Conservation (phyloP, 768 basidiomycete genomes). For the Rhodotorula babjevae region DNA sequence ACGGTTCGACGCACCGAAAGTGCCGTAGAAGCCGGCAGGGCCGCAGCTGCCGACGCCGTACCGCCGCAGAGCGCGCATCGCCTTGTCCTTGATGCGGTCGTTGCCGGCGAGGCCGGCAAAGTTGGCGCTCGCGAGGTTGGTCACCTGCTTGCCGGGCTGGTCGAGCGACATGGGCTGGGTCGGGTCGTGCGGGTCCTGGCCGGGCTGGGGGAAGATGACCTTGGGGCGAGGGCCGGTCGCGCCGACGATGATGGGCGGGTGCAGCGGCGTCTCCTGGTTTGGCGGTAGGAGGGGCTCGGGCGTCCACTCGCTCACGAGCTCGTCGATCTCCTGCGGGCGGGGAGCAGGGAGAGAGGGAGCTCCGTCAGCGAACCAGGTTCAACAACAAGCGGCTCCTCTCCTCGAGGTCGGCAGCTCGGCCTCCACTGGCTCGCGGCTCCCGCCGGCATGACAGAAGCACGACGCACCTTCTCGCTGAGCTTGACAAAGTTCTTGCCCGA, state of each 20-base stretch:
- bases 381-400: no score
- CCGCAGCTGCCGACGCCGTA: constrained; percentile 95
- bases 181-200: constrained; percentile 39
- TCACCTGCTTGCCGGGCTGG: constrained; percentile 62
- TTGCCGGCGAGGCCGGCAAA: constrained; percentile 85
- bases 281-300: constrained; percentile 72
- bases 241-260: constrained; percentile 72
- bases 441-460: background rate
- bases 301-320: constrained; percentile 89
- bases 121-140: constrained; percentile 85
- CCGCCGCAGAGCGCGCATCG: constrained; percentile 74
- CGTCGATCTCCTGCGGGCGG: constrained; percentile 94
- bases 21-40: constrained; percentile 95
- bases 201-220: constrained; percentile 50
- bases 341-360: no score
- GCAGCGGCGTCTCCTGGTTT: constrained; percentile 63
- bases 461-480: constrained; percentile 75
- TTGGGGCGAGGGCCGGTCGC: constrained; percentile 78
- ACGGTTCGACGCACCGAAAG: constrained; percentile 75
- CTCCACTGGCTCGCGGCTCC: no score
- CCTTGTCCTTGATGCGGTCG: constrained; percentile 76
- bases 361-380: no score
- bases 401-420: no score
- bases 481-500: constrained; percentile 83
- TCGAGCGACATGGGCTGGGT: constrained; percentile 30